Evolutionary conservation across 495 filamentous ascomycete species (phyloP), one percentile per base, ranked within the genome.

Genomic region (Tetracladium marchalianum): DNA sequence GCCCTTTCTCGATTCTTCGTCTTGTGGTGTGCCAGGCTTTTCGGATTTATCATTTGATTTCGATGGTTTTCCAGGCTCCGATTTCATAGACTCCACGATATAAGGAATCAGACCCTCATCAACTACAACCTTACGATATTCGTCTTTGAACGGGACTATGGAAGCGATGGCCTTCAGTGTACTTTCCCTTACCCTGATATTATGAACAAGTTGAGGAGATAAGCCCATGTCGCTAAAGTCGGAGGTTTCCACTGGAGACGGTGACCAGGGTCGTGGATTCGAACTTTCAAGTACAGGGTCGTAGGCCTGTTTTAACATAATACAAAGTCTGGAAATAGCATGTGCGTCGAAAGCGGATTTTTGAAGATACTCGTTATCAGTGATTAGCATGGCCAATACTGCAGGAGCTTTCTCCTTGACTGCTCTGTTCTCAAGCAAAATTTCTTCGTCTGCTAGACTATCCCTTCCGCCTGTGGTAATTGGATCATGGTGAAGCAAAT

Each of bases 91-190:
- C 52, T 92, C 85, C 33, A 92, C 82, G 31, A 97, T 80, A 58
- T 83, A 88, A 1, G 80, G 76, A 2, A 92, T 71, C 15, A 86
- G 75, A 2, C 87, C 87, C 42, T 84, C 77, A 16, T 90, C 86
- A 41, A 90, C 84, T 36, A 97, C 72, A 3, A 72, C 70, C 60
- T 94, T 95, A 19, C 89, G 75, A 53, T 88, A 89, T 32, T 85
- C 78, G 46, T 97, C 89, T 42, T 87, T 88, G 56, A 83, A 81
- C 5, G 84, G 73, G 12, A 84, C 80, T 47, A 98, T 60, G 5
- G 84, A 80, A 36, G 85, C 84, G 40, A 97, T 64, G 10, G 86
- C 86, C 47, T 78, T 80, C 18, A 98, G 65, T n/a, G 82, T 77
- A 40, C 77, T 79, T 59, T 88, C 85, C 39, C 90, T 75, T 47